A percentile compares a stretch with the other conserved stretches of the same genome.
Conservation (phyloP, 306 rosid species). For the Castanea crenata region DNA sequence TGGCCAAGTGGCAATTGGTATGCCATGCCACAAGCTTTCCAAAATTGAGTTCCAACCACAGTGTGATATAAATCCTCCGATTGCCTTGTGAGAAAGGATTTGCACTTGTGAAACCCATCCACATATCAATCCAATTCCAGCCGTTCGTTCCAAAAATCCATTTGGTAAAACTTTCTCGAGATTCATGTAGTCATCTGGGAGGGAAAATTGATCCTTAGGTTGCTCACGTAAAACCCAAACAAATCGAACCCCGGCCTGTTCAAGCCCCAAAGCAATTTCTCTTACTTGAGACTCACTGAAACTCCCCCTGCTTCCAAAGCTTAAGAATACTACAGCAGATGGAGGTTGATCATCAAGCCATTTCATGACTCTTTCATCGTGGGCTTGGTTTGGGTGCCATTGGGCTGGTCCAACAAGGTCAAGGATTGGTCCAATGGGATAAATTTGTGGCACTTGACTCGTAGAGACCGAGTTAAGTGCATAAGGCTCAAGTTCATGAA, state of each 20-base stretch:
- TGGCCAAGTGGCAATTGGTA: slow-evolving; percentile 69
- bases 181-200: slow-evolving; percentile 18
- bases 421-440: slow-evolving; percentile 34
- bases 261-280: slow-evolving; percentile 41
- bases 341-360: slow-evolving; percentile 34
- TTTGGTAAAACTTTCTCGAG: slow-evolving; percentile 16
- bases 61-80: slow-evolving; percentile 62
- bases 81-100: slow-evolving; percentile 37
- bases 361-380: not conserved
- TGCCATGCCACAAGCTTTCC: slow-evolving; percentile 64
- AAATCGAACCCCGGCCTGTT: slow-evolving; percentile 33
- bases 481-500: slow-evolving; percentile 37
- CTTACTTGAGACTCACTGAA: slow-evolving; percentile 16
- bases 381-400: slow-evolving; percentile 25
- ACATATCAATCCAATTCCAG: slow-evolving; percentile 36
- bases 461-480: slow-evolving; percentile 19
- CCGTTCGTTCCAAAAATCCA: slow-evolving; percentile 45
- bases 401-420: slow-evolving; percentile 30
- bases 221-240: slow-evolving; percentile 49
- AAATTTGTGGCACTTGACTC: slow-evolving; percentile 14
- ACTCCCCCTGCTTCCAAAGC: slow-evolving; percentile 48
- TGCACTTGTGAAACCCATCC: slow-evolving; percentile 59
- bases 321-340: slow-evolving; percentile 32
- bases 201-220: slow-evolving; percentile 29
- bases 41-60: slow-evolving; percentile 72